These are phyloP conservation scores for Trichoderma simmonsii DNA, from an alignment of 2,329 filamentous ascomycete species.

Conservation along the genomic window DNA sequence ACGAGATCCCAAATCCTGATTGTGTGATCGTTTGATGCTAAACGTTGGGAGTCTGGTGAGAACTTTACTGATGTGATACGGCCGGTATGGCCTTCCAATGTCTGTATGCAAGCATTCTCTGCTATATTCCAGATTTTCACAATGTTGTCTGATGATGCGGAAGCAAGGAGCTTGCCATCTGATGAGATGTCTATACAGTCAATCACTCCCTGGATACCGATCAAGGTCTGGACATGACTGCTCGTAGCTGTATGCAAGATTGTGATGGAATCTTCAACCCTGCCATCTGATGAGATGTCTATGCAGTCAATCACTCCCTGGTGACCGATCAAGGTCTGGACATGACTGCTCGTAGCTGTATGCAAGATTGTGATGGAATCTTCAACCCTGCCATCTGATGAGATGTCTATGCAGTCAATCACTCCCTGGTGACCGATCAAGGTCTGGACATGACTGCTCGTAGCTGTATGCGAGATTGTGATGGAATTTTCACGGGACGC, in stretches of 20 bases:
- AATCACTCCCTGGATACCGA: neutral
- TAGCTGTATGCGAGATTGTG: neutral
- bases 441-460: neutral
- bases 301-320: neutral
- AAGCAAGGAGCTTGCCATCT: neutral
- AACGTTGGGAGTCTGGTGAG: neutral
- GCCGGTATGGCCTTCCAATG: neutral
- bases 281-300: neutral
- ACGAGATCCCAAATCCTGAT: slow-evolving; percentile 6
- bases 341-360: neutral
- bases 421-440: neutral
- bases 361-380: neutral
- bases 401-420: neutral
- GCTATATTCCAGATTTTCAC: neutral
- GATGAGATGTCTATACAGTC: neutral
- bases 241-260: neutral
- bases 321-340: neutral
- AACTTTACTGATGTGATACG: neutral
- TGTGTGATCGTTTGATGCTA: neutral
- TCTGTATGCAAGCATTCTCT: neutral
- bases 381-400: neutral
- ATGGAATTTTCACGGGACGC: neutral
- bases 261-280: neutral
- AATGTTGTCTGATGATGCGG: neutral
- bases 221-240: neutral